phyloP scores from a whole-genome alignment of 108 stramenopile genomes.

The Cylindrotheca fusiformis region DNA sequence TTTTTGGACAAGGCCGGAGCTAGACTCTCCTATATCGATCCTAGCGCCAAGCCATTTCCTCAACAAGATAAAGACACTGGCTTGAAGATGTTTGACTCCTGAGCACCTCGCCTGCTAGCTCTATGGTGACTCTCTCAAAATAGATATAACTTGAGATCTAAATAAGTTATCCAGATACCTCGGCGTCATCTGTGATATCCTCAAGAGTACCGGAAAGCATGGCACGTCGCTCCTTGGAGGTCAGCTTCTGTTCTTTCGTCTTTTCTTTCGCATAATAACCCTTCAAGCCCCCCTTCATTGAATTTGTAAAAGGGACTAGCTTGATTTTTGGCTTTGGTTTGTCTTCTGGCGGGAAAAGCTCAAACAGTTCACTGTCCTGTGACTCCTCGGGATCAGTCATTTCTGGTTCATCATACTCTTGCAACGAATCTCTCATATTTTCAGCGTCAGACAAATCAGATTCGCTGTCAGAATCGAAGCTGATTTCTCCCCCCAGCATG shows the following conservation, averaged over 20 bases:
- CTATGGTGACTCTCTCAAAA: too few species aligned
- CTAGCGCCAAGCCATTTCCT: conserved; percentile 53
- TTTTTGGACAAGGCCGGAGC: conserved; percentile 45
- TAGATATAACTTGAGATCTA: too few species aligned
- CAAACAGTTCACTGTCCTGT: too few species aligned
- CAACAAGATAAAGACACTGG: conserved; percentile 52
- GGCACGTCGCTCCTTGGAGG: conserved; percentile 2
- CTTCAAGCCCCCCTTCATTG: not conserved
- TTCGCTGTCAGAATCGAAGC: not conserved
- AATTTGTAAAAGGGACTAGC: not conserved
- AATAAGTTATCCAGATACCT: too few species aligned
- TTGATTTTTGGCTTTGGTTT: conserved; percentile 4
- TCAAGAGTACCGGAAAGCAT: conserved; percentile 1
- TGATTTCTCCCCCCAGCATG: not conserved
- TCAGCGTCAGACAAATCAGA: not conserved
- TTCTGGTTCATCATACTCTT: not conserved
- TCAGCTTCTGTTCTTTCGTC: not conserved
- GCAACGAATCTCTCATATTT: not conserved
- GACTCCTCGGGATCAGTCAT: not conserved
- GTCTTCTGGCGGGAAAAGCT: not conserved
- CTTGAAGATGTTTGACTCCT: conserved; percentile 73
- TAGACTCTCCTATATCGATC: conserved; percentile 41
- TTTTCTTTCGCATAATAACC: conserved; percentile 1
- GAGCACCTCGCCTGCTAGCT: too few species aligned
- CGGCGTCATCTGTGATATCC: too few species aligned